phyloP scores from a whole-genome alignment of 805 yeast species.

The Maudiozyma saulgeensis region DNA sequence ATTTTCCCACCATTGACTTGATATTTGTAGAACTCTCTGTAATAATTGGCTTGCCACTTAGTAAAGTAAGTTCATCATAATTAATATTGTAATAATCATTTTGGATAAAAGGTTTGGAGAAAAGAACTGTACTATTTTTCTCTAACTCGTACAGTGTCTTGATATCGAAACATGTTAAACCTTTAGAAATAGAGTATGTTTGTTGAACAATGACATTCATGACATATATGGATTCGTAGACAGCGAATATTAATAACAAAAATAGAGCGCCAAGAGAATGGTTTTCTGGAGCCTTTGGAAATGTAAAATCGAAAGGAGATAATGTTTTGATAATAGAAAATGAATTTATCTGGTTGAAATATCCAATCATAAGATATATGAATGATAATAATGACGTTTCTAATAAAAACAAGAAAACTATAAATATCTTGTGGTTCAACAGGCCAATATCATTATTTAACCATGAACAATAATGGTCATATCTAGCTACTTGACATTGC shows the following conservation, averaged over 20 bases:
- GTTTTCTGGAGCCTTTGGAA: not conserved
- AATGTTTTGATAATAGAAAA: not conserved
- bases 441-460: conserved; percentile 79
- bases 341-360: not conserved
- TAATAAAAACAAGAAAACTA: conserved; percentile 36
- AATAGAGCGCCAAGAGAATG: not conserved
- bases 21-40: not conserved
- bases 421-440: conserved; percentile 73
- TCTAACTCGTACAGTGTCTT: not conserved
- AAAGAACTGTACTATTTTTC: not conserved
- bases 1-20: not conserved
- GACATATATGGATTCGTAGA: not conserved
- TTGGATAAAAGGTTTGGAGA: not conserved
- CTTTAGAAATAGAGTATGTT: conserved; percentile 62
- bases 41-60: not conserved
- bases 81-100: not conserved
- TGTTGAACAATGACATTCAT: conserved; percentile 44
- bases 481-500: conserved; percentile 59
- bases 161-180: conserved; percentile 40
- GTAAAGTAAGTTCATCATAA: not conserved
- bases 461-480: conserved; percentile 96
- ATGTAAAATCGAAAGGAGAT: no score
- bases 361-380: not conserved
- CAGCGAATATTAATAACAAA: not conserved
- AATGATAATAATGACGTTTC: not conserved